These are phyloP conservation scores for Neurospora sp. DNA, from an alignment of 495 filamentous ascomycete genomes.

Conservation along the genomic window DNA sequence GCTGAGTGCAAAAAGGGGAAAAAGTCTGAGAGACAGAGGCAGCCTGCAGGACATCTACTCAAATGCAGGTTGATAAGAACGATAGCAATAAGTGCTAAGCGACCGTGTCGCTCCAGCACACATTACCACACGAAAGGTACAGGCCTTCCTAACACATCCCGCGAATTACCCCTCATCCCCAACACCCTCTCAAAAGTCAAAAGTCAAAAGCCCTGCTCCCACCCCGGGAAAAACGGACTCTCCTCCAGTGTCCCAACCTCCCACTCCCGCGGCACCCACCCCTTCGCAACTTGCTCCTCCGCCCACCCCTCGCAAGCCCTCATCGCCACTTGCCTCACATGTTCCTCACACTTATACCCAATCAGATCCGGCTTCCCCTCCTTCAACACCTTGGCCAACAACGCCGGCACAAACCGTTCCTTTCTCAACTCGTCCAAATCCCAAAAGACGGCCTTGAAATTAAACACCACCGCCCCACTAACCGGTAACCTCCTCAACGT, in stretches of 20 bases:
- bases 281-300: constrained; percentile 57
- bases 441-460: constrained; percentile 87
- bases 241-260: constrained; percentile 68
- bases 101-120: no score
- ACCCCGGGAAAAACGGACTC: constrained; percentile 70
- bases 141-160: no score
- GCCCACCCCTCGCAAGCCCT: constrained; percentile 59
- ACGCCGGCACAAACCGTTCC: constrained; percentile 62
- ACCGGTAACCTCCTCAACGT: constrained; percentile 75
- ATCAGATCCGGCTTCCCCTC: constrained; percentile 68
- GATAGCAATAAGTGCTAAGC: no score
- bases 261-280: constrained; percentile 55
- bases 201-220: no score
- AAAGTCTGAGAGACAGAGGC: no score
- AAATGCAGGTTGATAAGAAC: no score
- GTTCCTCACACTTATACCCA: constrained; percentile 80
- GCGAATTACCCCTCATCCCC: no score
- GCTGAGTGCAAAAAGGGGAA: no score
- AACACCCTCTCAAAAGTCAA: no score
- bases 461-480: constrained; percentile 69
- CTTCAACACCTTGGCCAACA: constrained; percentile 56
- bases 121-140: no score
- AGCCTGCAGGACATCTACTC: no score
- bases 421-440: constrained; percentile 60
- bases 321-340: constrained; percentile 66